Percentiles rank a stretch among this genome's conserved stretches.
These are phyloP conservation scores for Glycine soja DNA, from an alignment of 306 rosid genomes.

Conservation along the genomic window DNA sequence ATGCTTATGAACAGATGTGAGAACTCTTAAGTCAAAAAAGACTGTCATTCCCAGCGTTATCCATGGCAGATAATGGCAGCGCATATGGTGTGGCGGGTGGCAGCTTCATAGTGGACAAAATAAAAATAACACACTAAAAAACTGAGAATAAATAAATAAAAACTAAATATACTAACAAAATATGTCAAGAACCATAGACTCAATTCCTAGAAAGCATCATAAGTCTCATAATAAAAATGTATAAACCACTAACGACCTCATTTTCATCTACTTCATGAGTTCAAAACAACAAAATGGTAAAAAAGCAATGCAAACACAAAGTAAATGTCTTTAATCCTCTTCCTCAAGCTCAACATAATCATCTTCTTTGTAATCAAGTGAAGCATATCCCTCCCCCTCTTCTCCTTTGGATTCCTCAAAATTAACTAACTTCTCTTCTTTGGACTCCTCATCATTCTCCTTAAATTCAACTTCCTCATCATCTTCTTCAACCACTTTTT, in stretches of 20 bases:
- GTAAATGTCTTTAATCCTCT: neutral
- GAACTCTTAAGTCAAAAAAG: neutral
- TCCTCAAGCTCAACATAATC: neutral
- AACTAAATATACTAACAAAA: too few relatives aligned
- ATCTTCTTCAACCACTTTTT: neutral
- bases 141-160: too few relatives aligned
- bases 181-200: too few relatives aligned
- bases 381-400: neutral
- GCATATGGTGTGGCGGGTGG: too few relatives aligned
- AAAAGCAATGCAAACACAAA: neutral
- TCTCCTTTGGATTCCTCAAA: neutral
- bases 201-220: too few relatives aligned
- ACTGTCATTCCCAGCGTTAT: neutral
- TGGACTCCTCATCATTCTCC: neutral
- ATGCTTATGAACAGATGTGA: constrained; percentile 1
- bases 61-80: too few relatives aligned
- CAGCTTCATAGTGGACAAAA: too few relatives aligned
- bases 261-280: neutral
- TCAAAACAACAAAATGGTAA: neutral
- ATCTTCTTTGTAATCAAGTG: neutral
- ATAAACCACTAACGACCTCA: too few relatives aligned
- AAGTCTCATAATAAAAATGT: too few relatives aligned
- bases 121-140: too few relatives aligned
- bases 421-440: neutral
- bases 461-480: neutral